These are phyloP conservation scores for Colletotrichum magnum DNA, from an alignment of 2,329 filamentous ascomycete genomes.

Conservation along the genomic window DNA sequence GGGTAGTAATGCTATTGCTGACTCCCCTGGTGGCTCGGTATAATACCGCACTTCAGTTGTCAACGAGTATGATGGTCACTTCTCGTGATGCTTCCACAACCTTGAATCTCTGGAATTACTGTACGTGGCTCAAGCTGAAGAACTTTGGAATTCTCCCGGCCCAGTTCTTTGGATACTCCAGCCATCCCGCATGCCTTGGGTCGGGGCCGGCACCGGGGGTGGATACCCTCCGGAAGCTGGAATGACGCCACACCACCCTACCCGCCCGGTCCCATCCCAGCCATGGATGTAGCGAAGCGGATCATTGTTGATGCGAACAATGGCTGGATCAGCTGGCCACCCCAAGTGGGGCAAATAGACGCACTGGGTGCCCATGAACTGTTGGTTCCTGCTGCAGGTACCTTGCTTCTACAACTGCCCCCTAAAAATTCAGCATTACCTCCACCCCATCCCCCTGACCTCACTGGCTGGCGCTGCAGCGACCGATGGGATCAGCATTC, in stretches of 20 bases:
- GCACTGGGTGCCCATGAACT: slow-evolving; percentile 35
- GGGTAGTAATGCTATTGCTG: no score
- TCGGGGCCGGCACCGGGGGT: slow-evolving; percentile 14
- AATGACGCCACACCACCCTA: slow-evolving; percentile 23
- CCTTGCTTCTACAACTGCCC: slow-evolving; percentile 32
- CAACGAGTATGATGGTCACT: no score
- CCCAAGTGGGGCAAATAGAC: slow-evolving; percentile 19
- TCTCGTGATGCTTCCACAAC: no score
- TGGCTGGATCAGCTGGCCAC: slow-evolving; percentile 36
- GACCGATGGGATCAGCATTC: slow-evolving; percentile 35
- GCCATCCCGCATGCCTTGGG: not conserved
- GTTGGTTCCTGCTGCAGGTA: slow-evolving; percentile 42
- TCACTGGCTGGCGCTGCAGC: slow-evolving; percentile 19
- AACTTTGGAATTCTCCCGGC: not conserved
- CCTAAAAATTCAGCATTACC: slow-evolving; percentile 28
- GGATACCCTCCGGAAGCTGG: not conserved
- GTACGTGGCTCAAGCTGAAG: not conserved
- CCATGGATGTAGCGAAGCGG: not conserved
- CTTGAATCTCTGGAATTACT: no score
- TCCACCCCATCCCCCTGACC: slow-evolving; percentile 32
- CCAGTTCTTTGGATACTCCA: not conserved
- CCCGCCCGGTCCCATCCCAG: no score
- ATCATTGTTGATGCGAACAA: slow-evolving; percentile 36
- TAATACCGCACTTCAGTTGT: no score
- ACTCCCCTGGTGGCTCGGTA: no score